Evolutionary conservation across 305 asterid genomes (phyloP), one percentile per base, ranked within the genome.

Genomic region (Rubia balearica): DNA sequence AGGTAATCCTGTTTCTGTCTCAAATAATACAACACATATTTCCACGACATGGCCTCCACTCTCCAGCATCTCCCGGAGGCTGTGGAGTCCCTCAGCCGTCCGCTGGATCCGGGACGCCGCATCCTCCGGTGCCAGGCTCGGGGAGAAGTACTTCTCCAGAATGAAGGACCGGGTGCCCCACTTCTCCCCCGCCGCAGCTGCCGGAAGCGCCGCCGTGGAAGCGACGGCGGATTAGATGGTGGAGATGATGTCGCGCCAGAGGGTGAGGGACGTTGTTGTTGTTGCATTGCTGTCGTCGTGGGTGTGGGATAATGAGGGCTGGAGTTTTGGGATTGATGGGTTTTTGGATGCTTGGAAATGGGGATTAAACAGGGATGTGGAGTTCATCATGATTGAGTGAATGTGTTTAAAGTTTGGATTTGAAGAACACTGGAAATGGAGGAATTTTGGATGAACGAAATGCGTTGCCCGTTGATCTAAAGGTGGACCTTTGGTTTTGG

Each of bases 11-110:
- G 82, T 59, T 90, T 90, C 30, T 81, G 74, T 0, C 96, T 81
- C 59, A 90, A 83, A 71, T 86, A 90, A 68, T 84, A 81, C 53
- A 87, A 72, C 8, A 90, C 88, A 75, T 87, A 90, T 83, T 84
- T 87, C 96, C 96, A 90, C 0, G 96, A 88, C 84, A 81, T 84
- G 10, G 79, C 79, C 12, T 90, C 96, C 81, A 90, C n/a, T n/a
- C n/a, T n/a, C n/a, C n/a, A n/a, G 75, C 96, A 90, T 90, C 61
- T 70, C 80, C 76, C 91, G 71, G 41, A 90, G 79, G 66, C 79
- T 79, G 67, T 88, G 93, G 10, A 90, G 87, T 66, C 96, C 95
- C 65, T 90, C 87, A 12, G 91, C 90, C 61, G 96, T 88, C 73
- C 86, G 90, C 36, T 81, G 82, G 74, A 90, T 84, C 48, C 96